phyloP scores from a whole-genome alignment of 2,329 filamentous ascomycete genomes.

The Fusarium poae region DNA sequence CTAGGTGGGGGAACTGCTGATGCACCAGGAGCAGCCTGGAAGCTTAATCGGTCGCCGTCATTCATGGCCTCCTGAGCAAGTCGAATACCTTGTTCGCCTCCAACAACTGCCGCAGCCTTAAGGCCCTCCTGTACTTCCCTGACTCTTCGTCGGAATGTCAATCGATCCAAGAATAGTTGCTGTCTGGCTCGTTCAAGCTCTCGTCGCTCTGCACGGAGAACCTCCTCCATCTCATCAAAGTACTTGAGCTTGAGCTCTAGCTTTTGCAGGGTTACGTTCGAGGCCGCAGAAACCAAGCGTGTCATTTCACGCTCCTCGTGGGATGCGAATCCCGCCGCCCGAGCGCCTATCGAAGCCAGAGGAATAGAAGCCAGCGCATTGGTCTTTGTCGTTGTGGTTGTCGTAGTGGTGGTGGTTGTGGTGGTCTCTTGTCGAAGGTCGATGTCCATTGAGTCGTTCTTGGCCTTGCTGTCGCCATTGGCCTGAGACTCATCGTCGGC shows the following conservation, averaged over 20 bases:
- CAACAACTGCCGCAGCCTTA: conserved; percentile 64
- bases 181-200: conserved; percentile 93
- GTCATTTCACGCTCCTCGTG: conserved; percentile 98
- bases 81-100: conserved; percentile 64
- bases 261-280: conserved; percentile 95
- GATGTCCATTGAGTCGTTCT: conserved; percentile 74
- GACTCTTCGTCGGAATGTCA: conserved; percentile 90
- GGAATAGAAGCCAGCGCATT: conserved; percentile 79
- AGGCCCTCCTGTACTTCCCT: conserved; percentile 83
- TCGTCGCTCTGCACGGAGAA: conserved; percentile 90
- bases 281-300: conserved; percentile 88
- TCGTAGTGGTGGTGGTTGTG: conserved; percentile 65
- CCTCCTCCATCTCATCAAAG: conserved; percentile 94
- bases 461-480: conserved; percentile 71
- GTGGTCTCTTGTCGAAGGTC: conserved; percentile 68
- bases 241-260: conserved; percentile 95
- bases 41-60: conserved; percentile 67
- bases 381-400: conserved; percentile 61
- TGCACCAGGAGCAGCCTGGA: conserved; percentile 61
- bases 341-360: conserved; percentile 86
- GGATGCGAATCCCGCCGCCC: conserved; percentile 88
- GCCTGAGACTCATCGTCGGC: conserved; percentile 59
- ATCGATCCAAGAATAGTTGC: conserved; percentile 91
- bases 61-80: conserved; percentile 61
- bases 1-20: conserved; percentile 67